These are phyloP conservation scores for Claviceps digitariae DNA, from an alignment of 2,329 filamentous ascomycete species.

Conservation along the genomic window DNA sequence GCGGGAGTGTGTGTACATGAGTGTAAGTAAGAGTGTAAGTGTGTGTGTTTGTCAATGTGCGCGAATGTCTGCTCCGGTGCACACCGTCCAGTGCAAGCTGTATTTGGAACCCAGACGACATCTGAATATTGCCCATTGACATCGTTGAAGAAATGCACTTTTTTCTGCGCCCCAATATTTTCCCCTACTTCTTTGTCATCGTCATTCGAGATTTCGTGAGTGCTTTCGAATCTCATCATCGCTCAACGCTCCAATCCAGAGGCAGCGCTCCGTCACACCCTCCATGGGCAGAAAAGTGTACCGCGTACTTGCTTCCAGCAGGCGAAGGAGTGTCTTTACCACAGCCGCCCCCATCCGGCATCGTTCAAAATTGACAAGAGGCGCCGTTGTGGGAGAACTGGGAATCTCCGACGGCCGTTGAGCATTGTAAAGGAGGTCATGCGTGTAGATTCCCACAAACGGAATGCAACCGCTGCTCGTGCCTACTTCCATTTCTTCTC, in stretches of 20 bases:
- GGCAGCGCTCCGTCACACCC: constrained; percentile 63
- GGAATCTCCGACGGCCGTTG: constrained; percentile 66
- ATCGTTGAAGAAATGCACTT: not conserved
- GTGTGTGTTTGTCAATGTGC: too few relatives aligned
- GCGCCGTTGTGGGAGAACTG: constrained; percentile 49
- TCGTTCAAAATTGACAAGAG: constrained; percentile 71
- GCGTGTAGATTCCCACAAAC: constrained; percentile 73
- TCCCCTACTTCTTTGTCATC: not conserved
- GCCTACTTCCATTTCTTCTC: constrained; percentile 63
- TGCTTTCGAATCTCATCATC: constrained; percentile 58
- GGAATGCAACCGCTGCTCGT: constrained; percentile 64
- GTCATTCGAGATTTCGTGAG: constrained; percentile 34
- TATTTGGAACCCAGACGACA: not conserved
- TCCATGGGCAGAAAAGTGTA: constrained; percentile 65
- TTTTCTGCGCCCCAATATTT: not conserved
- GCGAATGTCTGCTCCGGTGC: too few relatives aligned
- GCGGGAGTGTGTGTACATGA: too few relatives aligned
- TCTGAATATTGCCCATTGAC: not conserved
- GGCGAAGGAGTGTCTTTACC: constrained; percentile 63
- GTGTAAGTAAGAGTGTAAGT: too few relatives aligned
- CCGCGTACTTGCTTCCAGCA: constrained; percentile 65
- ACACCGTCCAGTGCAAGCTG: not conserved
- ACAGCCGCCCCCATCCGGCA: constrained; percentile 63
- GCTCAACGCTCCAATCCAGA: constrained; percentile 70
- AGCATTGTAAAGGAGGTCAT: constrained; percentile 70